Conservation (phyloP, 2,329 filamentous ascomycete genomes). For the Sporothrix humicola region DNA sequence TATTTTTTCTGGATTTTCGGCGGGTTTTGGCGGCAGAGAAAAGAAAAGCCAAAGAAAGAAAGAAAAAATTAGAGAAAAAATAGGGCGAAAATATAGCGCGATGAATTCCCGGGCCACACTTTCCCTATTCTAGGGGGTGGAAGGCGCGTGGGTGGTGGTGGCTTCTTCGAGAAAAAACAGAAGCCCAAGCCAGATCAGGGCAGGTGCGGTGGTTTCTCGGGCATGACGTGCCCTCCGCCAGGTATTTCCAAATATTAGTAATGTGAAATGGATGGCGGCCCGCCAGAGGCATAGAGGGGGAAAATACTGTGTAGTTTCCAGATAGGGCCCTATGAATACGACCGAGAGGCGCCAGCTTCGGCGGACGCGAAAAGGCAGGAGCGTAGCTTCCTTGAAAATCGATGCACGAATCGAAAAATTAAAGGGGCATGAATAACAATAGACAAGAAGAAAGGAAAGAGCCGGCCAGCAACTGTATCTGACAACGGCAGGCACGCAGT, state of each 20-base stretch:
- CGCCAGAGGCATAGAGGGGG: neutral
- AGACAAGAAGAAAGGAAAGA: neutral
- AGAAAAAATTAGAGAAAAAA: neutral
- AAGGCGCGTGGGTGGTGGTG: neutral
- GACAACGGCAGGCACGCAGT: neutral
- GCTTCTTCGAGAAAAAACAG: slow-evolving; percentile 9
- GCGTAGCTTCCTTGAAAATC: neutral
- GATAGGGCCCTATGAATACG: slow-evolving; percentile 15
- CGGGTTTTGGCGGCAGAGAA: slow-evolving; percentile 15
- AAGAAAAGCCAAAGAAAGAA: slow-evolving; percentile 1
- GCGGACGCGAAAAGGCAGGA: neutral
- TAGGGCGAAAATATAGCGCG: slow-evolving; percentile 10
- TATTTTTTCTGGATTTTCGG: neutral
- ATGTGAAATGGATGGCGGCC: slow-evolving; percentile 3
- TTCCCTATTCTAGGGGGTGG: slow-evolving; percentile 1
- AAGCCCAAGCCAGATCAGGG: slow-evolving; percentile 21
- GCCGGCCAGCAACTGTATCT: neutral
- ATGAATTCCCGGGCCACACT: slow-evolving; percentile 25
- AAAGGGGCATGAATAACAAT: neutral
- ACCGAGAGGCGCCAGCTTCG: slow-evolving; percentile 8
- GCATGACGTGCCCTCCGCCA: slow-evolving; percentile 28
- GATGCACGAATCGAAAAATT: neutral
- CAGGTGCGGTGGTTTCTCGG: slow-evolving; percentile 28
- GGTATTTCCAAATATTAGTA: slow-evolving; percentile 26
- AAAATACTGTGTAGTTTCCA: neutral